Base-by-base conservation (phyloP, 768 basidiomycete species). In the Glaciozyma martinii region DNA sequence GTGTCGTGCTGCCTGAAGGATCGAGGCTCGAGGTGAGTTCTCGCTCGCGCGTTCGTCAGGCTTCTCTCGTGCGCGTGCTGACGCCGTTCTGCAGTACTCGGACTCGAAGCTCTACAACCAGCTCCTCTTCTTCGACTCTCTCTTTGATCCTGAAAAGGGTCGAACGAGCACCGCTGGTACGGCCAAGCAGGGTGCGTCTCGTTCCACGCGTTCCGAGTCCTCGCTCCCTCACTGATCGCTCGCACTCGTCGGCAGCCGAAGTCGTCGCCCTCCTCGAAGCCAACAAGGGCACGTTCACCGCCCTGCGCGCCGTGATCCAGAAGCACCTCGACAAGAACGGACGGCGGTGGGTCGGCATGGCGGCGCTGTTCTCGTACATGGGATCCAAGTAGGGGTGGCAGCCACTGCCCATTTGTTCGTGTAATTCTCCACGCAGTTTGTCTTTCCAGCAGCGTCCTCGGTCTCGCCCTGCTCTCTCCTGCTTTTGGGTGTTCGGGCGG, bases 81-180 rank as follows among this genome's bases (percentile, higher is more conserved):
- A 40, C 15, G 37, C 12, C 37, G 19, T 18, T 1, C 33, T n/a
- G 15, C 75, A 97, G 88, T 97, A 93, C 75, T 81, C 86, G 43
- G 92, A 97, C 74, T 78, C 81, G 13, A 82, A 85, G 70, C 78
- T 99, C 46, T 97, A 98, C 76, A 89, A 88, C 68, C 95, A 99
- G 76, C 80, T 98, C 42, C 78, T 91, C 54, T 97, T 86, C 78
- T 93, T 85, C 76, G 76, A 80, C 42, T 85, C 81, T 66, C 79
- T 98, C 9, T 94, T 99, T 73, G 84, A 94, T 72, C 74, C 79
- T 1, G 80, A 82, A 2, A 79, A 78, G 61, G 84, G 84, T 1
- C 79, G 79, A 3, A 75, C 77, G 29, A 62, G 63, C 55, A 64
- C 68, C 0, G 59, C 66, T 10, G 71, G 70, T 6, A 57, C 57